phyloP scores from a whole-genome alignment of 768 basidiomycete genomes.

The Cytidiella melzeri region DNA sequence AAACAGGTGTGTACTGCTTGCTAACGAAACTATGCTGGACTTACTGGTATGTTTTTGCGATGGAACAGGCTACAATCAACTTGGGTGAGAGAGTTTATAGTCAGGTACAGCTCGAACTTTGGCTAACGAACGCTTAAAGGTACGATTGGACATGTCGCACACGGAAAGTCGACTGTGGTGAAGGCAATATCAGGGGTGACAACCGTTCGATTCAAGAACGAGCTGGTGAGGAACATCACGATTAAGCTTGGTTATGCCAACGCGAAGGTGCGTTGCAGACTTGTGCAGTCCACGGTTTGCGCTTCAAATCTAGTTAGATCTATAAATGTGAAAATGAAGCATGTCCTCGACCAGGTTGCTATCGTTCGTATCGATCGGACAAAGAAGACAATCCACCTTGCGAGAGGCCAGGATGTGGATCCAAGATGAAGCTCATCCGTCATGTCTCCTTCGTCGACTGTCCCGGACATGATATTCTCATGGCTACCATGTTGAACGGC shows the following conservation, averaged over 20 bases:
- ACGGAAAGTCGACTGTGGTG: conserved; percentile 94
- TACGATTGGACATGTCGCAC: conserved; percentile 98
- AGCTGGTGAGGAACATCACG: conserved; percentile 97
- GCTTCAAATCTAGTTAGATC: conserved; percentile 61
- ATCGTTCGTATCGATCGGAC: conserved; percentile 87
- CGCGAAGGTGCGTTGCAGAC: conserved; percentile 67
- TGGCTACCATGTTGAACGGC: conserved; percentile 99
- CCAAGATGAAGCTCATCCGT: conserved; percentile 84
- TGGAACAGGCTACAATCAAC: conserved; percentile 85
- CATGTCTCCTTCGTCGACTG: conserved; percentile 99
- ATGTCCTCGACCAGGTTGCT: conserved; percentile 92
- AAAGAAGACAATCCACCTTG: conserved; percentile 94
- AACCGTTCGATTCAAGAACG: conserved; percentile 99
- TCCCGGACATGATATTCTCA: conserved; percentile 98
- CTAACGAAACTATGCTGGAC: background rate
- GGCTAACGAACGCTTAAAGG: conserved; percentile 38
- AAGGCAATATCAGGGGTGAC: conserved; percentile 98
- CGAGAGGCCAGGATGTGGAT: conserved; percentile 87
- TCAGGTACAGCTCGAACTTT: background rate
- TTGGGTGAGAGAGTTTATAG: conserved; percentile 45
- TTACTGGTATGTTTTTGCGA: conserved; percentile 4
- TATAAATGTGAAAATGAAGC: conserved; percentile 95
- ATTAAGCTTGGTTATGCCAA: conserved; percentile 99
- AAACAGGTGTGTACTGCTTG: conserved; percentile 62
- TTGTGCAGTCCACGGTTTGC: background rate